Conservation (phyloP, 352 stramenopile genomes). For the Phytopythium oedochilum region DNA sequence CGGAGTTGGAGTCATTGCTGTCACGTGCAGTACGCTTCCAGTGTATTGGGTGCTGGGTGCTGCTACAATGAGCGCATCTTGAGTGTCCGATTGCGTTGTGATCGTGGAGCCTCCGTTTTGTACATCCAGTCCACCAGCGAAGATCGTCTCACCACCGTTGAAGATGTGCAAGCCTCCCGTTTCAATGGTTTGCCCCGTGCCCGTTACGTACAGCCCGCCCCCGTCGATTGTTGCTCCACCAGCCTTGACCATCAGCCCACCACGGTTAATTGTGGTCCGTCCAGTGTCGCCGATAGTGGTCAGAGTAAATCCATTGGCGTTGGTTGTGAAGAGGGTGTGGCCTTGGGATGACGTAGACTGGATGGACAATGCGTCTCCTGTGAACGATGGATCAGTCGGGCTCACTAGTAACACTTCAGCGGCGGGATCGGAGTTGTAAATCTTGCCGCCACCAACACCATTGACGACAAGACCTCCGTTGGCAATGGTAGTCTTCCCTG, state of each 20-base stretch:
- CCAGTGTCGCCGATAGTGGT: constrained; percentile 45
- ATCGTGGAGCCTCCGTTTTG: constrained; percentile 30
- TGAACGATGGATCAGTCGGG: constrained; percentile 18
- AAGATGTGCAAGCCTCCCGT: constrained; percentile 28
- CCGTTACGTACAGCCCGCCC: constrained; percentile 35
- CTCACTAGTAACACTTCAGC: constrained; percentile 27
- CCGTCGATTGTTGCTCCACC: constrained; percentile 35
- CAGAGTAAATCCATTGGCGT: constrained; percentile 13
- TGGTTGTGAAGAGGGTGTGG: constrained; percentile 49
- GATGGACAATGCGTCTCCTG: constrained; percentile 30
- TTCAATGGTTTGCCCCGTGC: constrained; percentile 32
- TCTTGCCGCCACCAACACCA: constrained; percentile 22
- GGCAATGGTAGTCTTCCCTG: constrained; percentile 39
- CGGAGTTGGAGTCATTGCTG: constrained; percentile 10
- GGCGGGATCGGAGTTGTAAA: constrained; percentile 19
- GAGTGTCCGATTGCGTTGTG: constrained; percentile 2
- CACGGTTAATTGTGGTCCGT: constrained; percentile 33
- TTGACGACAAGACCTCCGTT: constrained; percentile 37
- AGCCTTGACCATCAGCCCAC: constrained; percentile 27
- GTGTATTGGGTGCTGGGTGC: constrained; percentile 17
- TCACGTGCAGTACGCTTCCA: constrained; percentile 17
- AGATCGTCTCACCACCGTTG: constrained; percentile 33
- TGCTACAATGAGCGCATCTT: constrained; percentile 19
- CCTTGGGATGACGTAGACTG: constrained; percentile 20
- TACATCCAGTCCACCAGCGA: constrained; percentile 23